Base-by-base conservation (phyloP, 1,284 basidiomycete genomes). In the Anthracocystis walkeri region DNA sequence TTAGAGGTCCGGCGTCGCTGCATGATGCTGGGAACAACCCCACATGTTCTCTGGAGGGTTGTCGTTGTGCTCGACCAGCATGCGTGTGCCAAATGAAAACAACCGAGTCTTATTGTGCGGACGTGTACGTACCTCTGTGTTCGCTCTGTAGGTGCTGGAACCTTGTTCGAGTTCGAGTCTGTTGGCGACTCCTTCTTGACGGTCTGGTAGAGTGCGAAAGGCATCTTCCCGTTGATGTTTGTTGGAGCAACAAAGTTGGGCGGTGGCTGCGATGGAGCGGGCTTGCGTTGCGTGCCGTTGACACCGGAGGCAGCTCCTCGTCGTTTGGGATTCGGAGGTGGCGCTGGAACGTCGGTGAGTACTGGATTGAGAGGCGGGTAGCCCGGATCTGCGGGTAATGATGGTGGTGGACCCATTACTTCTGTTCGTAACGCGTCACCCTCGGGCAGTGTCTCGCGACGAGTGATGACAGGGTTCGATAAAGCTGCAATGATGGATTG, bases 321-420 rank as follows among this genome's bases (percentile, higher is more conserved):
- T 27, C 63, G 55, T 45, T 75, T 78, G n/a, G 56, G 23, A 8
- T 33, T 41, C 1, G 58, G 53, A 4, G 57, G 48, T 4, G 57
- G 63, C 12, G 40, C 56, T 4, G 50, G 35, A 10, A 49, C 35
- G n/a, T 69, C 68, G 11, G 59, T 41, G 12, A 50, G 16, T 16
- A 65, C 53, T n/a, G 76, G 73, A 38, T 71, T 60, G 48, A 78
- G 61, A 16, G 76, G 76, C 12, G 72, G 72, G 29, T 78, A 78
- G 6, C 46, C 69, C 1, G 51, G 40, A 49, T 78, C 76, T 7
- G 44, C 35, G 0, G 72, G 76, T 16, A 75, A 31, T 21, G 58
- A 48, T 18, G 76, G 72, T 5, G 76, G 76, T n/a, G 76, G 76
- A 11, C 76, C 76, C 59, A 78, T 71, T 25, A 78, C 60, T 38